These are phyloP conservation scores for Malassezia brasiliensis DNA, from an alignment of 1,284 basidiomycete species.

Conservation along the genomic window DNA sequence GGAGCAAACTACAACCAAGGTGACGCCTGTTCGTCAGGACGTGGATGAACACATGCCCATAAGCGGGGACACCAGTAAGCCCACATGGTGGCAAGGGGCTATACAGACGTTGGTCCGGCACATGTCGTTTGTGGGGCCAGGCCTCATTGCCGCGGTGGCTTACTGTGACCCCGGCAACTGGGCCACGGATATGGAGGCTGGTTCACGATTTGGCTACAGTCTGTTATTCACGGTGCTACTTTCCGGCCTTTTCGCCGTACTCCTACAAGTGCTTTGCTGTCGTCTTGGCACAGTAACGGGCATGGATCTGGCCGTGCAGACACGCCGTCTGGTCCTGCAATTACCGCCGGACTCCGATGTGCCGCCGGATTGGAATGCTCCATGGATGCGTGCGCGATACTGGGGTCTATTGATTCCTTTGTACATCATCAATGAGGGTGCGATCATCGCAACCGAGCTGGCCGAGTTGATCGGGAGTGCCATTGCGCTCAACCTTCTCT, in stretches of 20 bases:
- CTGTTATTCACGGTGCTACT: conserved; percentile 76
- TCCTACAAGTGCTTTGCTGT: conserved; percentile 60
- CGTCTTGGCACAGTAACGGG: conserved; percentile 54
- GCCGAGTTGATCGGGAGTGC: conserved; percentile 66
- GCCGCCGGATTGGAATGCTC: conserved; percentile 56
- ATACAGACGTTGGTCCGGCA: conserved; percentile 22
- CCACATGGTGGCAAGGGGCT: background rate
- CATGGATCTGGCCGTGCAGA: conserved; percentile 34
- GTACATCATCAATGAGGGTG: conserved; percentile 61
- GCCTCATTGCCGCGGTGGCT: conserved; percentile 36
- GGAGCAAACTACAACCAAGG: too few relatives aligned
- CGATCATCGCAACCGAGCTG: conserved; percentile 57
- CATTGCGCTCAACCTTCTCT: conserved; percentile 68
- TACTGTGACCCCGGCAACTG: conserved; percentile 43
- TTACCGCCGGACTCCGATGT: background rate
- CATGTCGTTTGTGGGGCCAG: conserved; percentile 31
- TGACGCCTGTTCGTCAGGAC: too few relatives aligned
- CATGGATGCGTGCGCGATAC: conserved; percentile 49
- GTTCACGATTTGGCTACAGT: conserved; percentile 59
- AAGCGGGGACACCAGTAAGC: background rate
- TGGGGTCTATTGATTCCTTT: conserved; percentile 50
- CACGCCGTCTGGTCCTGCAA: conserved; percentile 32
- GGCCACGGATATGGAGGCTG: conserved; percentile 46
- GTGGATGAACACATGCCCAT: background rate
- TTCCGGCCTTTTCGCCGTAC: conserved; percentile 70